Percentiles rank a stretch among this genome's conserved stretches.
These are phyloP conservation scores for Trametopsis cervina DNA, from an alignment of 768 basidiomycete species.

Conservation along the genomic window DNA sequence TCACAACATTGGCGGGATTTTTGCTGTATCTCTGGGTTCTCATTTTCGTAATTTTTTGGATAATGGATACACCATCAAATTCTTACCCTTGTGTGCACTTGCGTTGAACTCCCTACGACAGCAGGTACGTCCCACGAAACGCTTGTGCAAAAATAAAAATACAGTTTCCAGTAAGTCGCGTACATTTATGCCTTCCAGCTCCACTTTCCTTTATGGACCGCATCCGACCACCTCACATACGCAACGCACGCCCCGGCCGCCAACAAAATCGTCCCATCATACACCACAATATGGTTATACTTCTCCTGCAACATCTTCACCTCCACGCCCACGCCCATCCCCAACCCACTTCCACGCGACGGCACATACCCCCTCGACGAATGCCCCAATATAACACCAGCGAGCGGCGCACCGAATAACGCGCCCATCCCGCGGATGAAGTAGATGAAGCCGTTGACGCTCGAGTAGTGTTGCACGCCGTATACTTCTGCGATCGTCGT, in stretches of 20 bases:
- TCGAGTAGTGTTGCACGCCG: slow-evolving; percentile 35
- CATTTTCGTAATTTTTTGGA: too few relatives aligned
- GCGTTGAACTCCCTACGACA: too few relatives aligned
- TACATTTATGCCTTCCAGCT: slow-evolving; percentile 30
- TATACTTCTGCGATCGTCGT: slow-evolving; percentile 39
- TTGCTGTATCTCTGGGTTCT: too few relatives aligned
- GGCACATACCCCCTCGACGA: slow-evolving; percentile 18
- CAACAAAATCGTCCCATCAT: slow-evolving; percentile 30
- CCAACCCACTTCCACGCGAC: neutral
- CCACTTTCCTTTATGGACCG: slow-evolving; percentile 33
- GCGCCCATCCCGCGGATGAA: slow-evolving; percentile 36
- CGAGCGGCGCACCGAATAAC: slow-evolving; percentile 34
- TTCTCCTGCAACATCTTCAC: slow-evolving; percentile 18
- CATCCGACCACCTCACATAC: slow-evolving; percentile 37
- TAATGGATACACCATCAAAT: too few relatives aligned
- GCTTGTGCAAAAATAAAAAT: too few relatives aligned
- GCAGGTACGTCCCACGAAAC: too few relatives aligned
- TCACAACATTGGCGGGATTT: too few relatives aligned
- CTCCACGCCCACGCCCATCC: neutral
- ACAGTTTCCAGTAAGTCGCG: too few relatives aligned
- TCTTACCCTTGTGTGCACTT: too few relatives aligned
- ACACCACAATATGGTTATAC: slow-evolving; percentile 33
- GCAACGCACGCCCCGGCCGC: slow-evolving; percentile 31
- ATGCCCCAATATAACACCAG: slow-evolving; percentile 33
- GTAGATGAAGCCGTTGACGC: slow-evolving; percentile 35